A percentile compares a stretch with the other conserved stretches of the same genome.
These are phyloP conservation scores for Diutina ranongensis DNA, from an alignment of 1,139 yeast species.

Conservation along the genomic window DNA sequence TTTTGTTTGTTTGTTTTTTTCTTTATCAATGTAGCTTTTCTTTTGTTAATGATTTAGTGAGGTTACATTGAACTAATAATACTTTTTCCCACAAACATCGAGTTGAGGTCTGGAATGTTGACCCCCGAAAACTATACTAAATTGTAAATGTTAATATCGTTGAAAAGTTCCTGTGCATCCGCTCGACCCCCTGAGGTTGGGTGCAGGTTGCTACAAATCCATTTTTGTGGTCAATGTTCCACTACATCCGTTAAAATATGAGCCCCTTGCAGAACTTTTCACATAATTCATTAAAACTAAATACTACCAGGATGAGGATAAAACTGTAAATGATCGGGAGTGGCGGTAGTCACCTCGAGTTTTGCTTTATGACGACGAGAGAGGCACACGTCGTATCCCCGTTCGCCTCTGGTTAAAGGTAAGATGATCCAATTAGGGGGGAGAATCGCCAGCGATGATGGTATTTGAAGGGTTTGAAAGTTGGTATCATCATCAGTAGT, in stretches of 20 bases:
- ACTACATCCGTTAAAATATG: not conserved
- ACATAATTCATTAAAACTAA: not conserved
- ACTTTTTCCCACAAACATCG: no score
- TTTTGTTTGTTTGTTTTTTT: no score
- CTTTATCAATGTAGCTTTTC: no score
- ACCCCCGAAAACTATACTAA: no score
- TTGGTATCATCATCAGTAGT: no score
- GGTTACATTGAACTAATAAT: no score
- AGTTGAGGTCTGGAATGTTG: no score
- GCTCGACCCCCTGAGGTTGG: no score
- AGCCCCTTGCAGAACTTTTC: not conserved
- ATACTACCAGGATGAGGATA: not conserved
- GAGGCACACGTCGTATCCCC: constrained; percentile 16
- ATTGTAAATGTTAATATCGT: no score
- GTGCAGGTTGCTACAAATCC: no score
- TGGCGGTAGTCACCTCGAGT: not conserved
- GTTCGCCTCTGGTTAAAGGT: constrained; percentile 13
- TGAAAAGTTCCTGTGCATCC: no score
- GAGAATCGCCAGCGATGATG: constrained; percentile 17
- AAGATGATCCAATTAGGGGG: constrained; percentile 27
- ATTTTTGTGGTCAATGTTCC: not conserved
- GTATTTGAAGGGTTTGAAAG: constrained; percentile 15
- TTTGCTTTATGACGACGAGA: constrained; percentile 4
- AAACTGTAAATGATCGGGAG: not conserved
- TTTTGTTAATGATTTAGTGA: no score